phyloP scores from a whole-genome alignment of 805 yeast genomes.

The Maudiozyma bulderi region DNA sequence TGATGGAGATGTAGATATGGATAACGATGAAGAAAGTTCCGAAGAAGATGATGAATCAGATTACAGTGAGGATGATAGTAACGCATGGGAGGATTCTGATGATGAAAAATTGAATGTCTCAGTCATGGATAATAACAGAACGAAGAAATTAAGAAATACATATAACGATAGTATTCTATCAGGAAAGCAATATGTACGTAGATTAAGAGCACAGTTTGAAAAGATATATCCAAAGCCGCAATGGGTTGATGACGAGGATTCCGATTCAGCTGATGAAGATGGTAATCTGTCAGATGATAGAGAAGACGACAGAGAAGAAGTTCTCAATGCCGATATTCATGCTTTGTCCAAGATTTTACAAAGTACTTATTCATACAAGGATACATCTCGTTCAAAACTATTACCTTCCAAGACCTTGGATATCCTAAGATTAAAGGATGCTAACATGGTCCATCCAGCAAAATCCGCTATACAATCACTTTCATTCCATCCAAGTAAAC shows the following conservation, averaged over 20 bases:
- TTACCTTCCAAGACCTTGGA: conserved; percentile 64
- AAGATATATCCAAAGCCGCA: conserved; percentile 72
- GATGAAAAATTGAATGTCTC: conserved; percentile 68
- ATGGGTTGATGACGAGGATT: conserved; percentile 49
- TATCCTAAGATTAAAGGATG: conserved; percentile 79
- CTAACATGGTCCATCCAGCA: conserved; percentile 60
- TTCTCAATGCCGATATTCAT: conserved; percentile 32
- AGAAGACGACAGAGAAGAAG: conserved; percentile 24
- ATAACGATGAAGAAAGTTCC: conserved; percentile 39
- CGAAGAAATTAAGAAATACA: conserved; percentile 60
- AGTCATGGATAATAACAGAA: conserved; percentile 45
- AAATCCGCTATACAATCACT: conserved; percentile 77
- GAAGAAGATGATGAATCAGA: conserved; percentile 24
- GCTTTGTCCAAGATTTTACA: conserved; percentile 33
- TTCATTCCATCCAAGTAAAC: conserved; percentile 69
- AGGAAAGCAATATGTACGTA: conserved; percentile 51
- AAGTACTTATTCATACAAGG: conserved; percentile 33
- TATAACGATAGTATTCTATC: conserved; percentile 43
- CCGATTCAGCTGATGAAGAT: conserved; percentile 17
- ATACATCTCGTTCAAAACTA: conserved; percentile 38
- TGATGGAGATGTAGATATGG: conserved; percentile 18
- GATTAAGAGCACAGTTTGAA: conserved; percentile 65
- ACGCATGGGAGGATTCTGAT: conserved; percentile 85
- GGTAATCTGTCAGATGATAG: conserved; percentile 19
- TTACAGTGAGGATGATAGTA: conserved; percentile 26